Conservation (phyloP, 768 basidiomycete species). For the Lactarius vividus region DNA sequence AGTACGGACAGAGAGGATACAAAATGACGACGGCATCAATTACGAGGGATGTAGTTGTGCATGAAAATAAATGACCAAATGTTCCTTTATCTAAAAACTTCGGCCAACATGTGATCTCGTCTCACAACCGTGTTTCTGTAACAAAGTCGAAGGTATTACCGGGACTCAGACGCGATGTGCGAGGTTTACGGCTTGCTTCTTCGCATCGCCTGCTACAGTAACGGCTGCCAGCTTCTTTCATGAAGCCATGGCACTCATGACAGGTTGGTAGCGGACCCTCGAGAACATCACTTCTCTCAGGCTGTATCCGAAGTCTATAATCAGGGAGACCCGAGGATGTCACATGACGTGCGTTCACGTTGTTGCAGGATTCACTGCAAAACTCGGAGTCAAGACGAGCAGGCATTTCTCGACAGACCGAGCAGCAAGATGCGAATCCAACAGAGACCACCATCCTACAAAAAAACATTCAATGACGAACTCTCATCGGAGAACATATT, state of each 20-base stretch:
- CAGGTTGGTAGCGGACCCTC: not conserved
- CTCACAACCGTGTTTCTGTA: not conserved
- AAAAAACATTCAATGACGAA: not conserved
- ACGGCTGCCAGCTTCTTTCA: not conserved
- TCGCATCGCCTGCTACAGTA: constrained; percentile 11
- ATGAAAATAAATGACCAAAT: not conserved
- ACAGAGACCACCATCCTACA: not conserved
- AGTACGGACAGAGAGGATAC: no score
- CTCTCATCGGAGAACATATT: not conserved
- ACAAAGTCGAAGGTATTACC: not conserved
- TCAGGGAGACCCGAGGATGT: not conserved
- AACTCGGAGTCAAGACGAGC: not conserved
- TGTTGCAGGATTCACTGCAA: constrained; percentile 11
- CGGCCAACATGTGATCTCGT: not conserved
- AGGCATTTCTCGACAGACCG: not conserved
- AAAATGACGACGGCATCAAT: not conserved
- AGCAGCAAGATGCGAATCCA: constrained; percentile 3
- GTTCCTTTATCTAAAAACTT: no score
- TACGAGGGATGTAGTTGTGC: not conserved
- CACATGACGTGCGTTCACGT: not conserved
- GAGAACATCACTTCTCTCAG: not conserved
- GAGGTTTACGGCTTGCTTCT: not conserved
- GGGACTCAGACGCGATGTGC: not conserved
- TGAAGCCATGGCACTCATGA: constrained; percentile 12
- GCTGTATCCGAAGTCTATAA: not conserved